These are phyloP conservation scores for Pythium brachiatum DNA, from an alignment of 352 stramenopile species.

Conservation along the genomic window DNA sequence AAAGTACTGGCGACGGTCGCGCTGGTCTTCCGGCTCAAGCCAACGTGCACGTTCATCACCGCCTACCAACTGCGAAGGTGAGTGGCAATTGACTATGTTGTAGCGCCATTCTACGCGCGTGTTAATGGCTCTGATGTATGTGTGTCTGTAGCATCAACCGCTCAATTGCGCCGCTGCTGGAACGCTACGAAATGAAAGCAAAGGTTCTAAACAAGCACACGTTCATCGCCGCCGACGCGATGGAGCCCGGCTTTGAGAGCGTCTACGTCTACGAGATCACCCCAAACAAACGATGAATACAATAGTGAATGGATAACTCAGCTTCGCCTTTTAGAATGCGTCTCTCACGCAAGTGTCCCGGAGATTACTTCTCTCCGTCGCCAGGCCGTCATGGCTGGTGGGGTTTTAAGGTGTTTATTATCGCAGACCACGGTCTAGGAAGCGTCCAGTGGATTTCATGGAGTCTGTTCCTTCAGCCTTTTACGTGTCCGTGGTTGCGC, in stretches of 20 bases:
- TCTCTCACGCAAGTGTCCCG: conserved; percentile 14
- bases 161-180: conserved; percentile 52
- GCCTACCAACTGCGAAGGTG: conserved; percentile 67
- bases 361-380: conserved; percentile 25
- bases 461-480: conserved; percentile 18
- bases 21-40: conserved; percentile 52
- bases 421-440: conserved; percentile 14
- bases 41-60: conserved; percentile 44
- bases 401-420: not conserved
- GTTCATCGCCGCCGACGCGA: conserved; percentile 26
- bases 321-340: conserved; percentile 61
- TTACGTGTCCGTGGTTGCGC: conserved; percentile 7
- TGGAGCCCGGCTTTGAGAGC: conserved; percentile 24
- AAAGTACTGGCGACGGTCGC: conserved; percentile 67
- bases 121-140: too few relatives aligned
- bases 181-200: conserved; percentile 45
- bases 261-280: conserved; percentile 63
- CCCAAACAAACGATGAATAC: not conserved
- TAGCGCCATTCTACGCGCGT: too few relatives aligned
- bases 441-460: conserved; percentile 8
- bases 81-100: not conserved
- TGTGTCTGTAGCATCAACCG: conserved; percentile 56
- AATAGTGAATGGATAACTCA: conserved; percentile 43
- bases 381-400: not conserved
- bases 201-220: conserved; percentile 30